A percentile compares a stretch with the other conserved stretches of the same genome.
Conservation (phyloP, 768 basidiomycete genomes). For the Kwoniella newhampshirensis region DNA sequence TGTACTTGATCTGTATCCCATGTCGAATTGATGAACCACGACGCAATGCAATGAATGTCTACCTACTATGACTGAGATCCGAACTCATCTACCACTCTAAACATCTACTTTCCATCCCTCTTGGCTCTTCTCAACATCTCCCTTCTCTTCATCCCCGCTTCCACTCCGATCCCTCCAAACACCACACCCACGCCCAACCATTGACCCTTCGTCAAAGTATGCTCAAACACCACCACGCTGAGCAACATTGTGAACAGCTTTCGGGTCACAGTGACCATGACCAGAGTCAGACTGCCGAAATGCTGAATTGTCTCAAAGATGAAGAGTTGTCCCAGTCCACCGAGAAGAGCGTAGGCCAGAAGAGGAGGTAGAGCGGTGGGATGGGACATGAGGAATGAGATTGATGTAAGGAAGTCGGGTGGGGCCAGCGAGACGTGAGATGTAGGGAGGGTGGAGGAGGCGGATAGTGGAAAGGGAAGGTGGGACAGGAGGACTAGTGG, state of each 20-base stretch:
- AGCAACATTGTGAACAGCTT: conserved; percentile 98
- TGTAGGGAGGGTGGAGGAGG: conserved; percentile 7
- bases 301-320: conserved; percentile 79
- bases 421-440: conserved; percentile 20
- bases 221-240: conserved; percentile 87
- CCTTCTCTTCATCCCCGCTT: conserved; percentile 79
- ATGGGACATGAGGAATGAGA: conserved; percentile 74
- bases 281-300: conserved; percentile 53
- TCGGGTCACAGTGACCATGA: conserved; percentile 88
- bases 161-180: conserved; percentile 91
- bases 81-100: neutral
- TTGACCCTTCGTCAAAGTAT: conserved; percentile 76
- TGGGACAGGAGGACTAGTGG: conserved; percentile 76
- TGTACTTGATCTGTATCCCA: no score
- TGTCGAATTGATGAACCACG: no score
- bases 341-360: conserved; percentile 79
- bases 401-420: conserved; percentile 56
- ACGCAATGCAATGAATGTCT: neutral
- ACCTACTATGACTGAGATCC: no score
- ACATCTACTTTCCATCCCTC: conserved; percentile 22
- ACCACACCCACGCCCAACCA: conserved; percentile 91
- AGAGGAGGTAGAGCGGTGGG: conserved; percentile 73
- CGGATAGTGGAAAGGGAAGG: conserved; percentile 19
- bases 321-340: conserved; percentile 92
- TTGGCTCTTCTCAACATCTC: conserved; percentile 39